phyloP scores from a whole-genome alignment of 2,329 filamentous ascomycete species.

The Chaetothyriales sp. region DNA sequence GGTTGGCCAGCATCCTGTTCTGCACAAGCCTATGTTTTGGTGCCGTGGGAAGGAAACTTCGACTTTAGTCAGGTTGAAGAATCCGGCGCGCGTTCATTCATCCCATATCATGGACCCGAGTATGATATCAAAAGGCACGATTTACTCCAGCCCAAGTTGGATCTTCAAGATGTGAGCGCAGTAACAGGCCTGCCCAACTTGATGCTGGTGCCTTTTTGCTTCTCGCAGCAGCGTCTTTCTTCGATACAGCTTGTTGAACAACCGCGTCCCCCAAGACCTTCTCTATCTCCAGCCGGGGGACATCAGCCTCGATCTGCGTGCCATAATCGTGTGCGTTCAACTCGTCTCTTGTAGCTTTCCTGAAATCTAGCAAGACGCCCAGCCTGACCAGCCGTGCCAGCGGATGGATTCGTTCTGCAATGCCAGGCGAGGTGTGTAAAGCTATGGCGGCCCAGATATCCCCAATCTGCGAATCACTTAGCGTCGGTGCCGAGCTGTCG shows the following conservation, averaged over 20 bases:
- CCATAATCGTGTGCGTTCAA: conserved; percentile 9
- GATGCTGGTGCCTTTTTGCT: conserved; percentile 28
- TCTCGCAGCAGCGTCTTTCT: conserved; percentile 3
- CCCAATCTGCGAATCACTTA: conserved; percentile 18
- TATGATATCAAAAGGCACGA: conserved; percentile 14
- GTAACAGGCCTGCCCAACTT: conserved; percentile 23
- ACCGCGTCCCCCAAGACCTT: conserved; percentile 31
- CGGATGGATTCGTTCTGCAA: conserved; percentile 30
- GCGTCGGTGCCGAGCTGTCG: not conserved
- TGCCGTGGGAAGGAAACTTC: conserved; percentile 70
- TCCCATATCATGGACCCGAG: not conserved
- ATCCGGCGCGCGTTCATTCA: too few relatives aligned
- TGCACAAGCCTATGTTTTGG: conserved; percentile 93
- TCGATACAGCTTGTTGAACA: conserved; percentile 24
- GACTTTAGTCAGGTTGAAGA: conserved; percentile 8
- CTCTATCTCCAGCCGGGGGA: conserved; percentile 27
- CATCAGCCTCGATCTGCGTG: conserved; percentile 15
- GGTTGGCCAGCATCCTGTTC: conserved; percentile 86
- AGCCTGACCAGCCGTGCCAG: conserved; percentile 24
- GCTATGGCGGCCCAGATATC: conserved; percentile 34
- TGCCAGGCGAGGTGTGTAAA: conserved; percentile 29
- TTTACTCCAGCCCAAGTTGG: conserved; percentile 18
- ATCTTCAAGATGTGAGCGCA: conserved; percentile 16
- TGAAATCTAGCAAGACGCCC: conserved; percentile 29
- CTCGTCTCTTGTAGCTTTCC: conserved; percentile 14